These are phyloP conservation scores for Ascochyta pisi DNA, from an alignment of 2,329 filamentous ascomycete genomes.

Conservation along the genomic window DNA sequence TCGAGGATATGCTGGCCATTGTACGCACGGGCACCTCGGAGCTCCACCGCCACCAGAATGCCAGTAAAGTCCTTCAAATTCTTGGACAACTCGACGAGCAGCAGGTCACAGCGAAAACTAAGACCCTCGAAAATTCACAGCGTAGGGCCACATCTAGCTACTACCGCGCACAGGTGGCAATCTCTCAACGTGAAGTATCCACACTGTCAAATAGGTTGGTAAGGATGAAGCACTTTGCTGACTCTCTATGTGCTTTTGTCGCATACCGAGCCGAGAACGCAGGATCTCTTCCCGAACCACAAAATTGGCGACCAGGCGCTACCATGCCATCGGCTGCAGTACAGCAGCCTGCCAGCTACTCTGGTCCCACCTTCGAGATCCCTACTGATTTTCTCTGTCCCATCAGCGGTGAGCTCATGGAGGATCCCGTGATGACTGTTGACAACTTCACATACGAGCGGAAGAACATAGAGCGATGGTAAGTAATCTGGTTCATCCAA, in stretches of 20 bases:
- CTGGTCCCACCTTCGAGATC: slow-evolving; percentile 24
- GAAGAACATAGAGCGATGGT: slow-evolving; percentile 41
- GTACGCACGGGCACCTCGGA: slow-evolving; percentile 16
- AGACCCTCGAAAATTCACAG: slow-evolving; percentile 1
- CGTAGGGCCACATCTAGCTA: neutral
- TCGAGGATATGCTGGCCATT: slow-evolving; percentile 38
- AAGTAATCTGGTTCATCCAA: neutral
- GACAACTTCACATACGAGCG: slow-evolving; percentile 46
- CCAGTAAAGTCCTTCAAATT: slow-evolving; percentile 25
- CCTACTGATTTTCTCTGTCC: slow-evolving; percentile 39
- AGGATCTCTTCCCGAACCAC: neutral
- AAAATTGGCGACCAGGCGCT: neutral
- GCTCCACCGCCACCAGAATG: slow-evolving; percentile 14
- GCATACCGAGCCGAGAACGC: slow-evolving; percentile 27
- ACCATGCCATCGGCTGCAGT: neutral
- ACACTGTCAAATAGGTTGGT: slow-evolving; percentile 7
- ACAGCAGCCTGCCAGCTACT: neutral
- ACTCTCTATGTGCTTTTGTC: slow-evolving; percentile 35
- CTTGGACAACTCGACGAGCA: slow-evolving; percentile 21
- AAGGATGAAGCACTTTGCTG: slow-evolving; percentile 16
- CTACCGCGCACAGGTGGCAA: no score
- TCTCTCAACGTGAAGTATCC: neutral
- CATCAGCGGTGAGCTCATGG: slow-evolving; percentile 42
- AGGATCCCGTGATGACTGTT: slow-evolving; percentile 43
- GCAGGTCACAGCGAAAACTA: slow-evolving; percentile 2